A percentile compares a stretch with the other conserved stretches of the same genome.
Evolutionary conservation across 2,329 filamentous ascomycete species (phyloP).

Genomic region (Talaromyces sp.): DNA sequence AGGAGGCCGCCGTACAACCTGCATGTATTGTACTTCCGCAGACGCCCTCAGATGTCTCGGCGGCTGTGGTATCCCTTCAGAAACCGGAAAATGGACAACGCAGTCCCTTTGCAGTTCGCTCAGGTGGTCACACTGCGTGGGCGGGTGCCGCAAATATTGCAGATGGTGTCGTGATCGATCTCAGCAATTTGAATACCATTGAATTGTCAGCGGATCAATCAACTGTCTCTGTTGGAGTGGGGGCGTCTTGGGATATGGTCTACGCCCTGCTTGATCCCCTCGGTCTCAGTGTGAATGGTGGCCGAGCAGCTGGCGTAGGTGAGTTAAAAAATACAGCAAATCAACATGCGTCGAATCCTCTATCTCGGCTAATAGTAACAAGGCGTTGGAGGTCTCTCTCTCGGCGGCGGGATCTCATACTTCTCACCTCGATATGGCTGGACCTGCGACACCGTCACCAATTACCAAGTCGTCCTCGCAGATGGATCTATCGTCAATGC

Average conservation of each 20-base stretch:
- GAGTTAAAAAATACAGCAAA: neutral
- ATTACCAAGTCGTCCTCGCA: constrained; percentile 6
- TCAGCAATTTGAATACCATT: constrained; percentile 18
- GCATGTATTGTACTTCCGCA: constrained; percentile 10
- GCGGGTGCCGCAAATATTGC: constrained; percentile 39
- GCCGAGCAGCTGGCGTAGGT: neutral
- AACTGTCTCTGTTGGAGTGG: constrained; percentile 3
- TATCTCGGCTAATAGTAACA: neutral
- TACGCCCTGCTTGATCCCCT: constrained; percentile 3
- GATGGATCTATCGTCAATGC: constrained; percentile 3
- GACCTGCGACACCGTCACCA: constrained; percentile 4
- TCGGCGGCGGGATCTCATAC: constrained; percentile 7
- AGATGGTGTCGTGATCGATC: constrained; percentile 41
- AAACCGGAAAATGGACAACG: neutral
- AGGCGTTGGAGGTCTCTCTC: constrained; percentile 7
- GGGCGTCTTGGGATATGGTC: constrained; percentile 7
- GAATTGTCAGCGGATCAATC: neutral
- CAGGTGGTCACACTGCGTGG: constrained; percentile 41
- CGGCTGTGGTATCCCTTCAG: neutral
- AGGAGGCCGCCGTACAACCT: constrained; percentile 3
- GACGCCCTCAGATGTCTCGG: constrained; percentile 8
- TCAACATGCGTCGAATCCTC: no score
- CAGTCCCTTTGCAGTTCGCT: constrained; percentile 32
- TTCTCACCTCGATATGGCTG: constrained; percentile 2
- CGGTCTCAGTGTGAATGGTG: neutral